A percentile compares a stretch with the other conserved stretches of the same genome.
Evolutionary conservation across 768 basidiomycete genomes (phyloP).

Genomic region (Pulveroboletus sp.): DNA sequence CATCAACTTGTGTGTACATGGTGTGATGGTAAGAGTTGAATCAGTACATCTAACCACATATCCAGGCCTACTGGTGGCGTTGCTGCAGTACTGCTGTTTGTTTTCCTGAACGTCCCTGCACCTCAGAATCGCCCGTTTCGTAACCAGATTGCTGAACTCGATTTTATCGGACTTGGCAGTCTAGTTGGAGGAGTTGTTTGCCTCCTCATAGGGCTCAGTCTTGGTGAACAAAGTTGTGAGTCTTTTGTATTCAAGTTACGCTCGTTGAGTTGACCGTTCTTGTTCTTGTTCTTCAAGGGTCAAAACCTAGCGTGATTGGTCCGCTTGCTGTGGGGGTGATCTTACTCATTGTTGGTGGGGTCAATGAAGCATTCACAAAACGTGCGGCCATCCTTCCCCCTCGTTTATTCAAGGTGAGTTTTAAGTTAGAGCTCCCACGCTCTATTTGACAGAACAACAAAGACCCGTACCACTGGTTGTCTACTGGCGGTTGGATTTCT

Average conservation of each 20-base stretch:
- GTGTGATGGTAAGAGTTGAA: not conserved
- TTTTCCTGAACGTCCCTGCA: constrained; percentile 75
- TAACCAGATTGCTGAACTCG: constrained; percentile 60
- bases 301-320: constrained; percentile 51
- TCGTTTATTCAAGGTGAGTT: constrained; percentile 61
- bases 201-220: constrained; percentile 69
- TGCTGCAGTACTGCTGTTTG: constrained; percentile 57
- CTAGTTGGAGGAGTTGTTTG: constrained; percentile 65
- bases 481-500: constrained; percentile 58
- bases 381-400: constrained; percentile 72
- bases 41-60: not conserved
- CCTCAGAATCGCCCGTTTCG: constrained; percentile 55
- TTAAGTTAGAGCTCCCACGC: not conserved
- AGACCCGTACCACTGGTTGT: constrained; percentile 69
- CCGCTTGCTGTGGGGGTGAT: constrained; percentile 53
- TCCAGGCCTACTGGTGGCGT: constrained; percentile 67
- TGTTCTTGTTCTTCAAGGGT: constrained; percentile 40
- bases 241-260: constrained; percentile 2
- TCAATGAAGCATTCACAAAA: constrained; percentile 61
- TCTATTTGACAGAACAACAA: not conserved
- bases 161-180: constrained; percentile 63
- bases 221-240: constrained; percentile 63
- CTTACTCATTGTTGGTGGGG: constrained; percentile 45
- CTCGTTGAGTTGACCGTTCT: not conserved
- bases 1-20: constrained; percentile 58